Evolutionary conservation across 2,329 filamentous ascomycete species (phyloP).

Genomic region (Furcasterigmium sp.): DNA sequence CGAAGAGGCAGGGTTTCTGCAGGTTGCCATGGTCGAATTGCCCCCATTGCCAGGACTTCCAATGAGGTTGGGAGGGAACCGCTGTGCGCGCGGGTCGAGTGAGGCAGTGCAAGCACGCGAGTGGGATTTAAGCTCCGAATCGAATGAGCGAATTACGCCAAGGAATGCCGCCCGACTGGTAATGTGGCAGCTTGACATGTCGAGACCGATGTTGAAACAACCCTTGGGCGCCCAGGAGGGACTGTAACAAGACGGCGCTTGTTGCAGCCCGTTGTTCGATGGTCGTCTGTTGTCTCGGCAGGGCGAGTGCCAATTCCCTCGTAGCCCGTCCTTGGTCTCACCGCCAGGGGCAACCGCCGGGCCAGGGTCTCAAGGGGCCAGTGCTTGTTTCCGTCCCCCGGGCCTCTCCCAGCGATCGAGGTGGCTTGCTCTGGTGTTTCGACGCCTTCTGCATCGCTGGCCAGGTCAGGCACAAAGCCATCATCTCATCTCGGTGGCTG

Average conservation of each 20-base stretch:
- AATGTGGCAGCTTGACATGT: neutral
- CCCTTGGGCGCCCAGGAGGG: neutral
- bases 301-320: neutral
- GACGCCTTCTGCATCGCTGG: too few relatives aligned
- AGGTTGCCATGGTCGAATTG: neutral
- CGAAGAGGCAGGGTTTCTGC: neutral
- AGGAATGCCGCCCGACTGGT: neutral
- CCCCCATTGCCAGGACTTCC: neutral
- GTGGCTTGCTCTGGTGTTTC: too few relatives aligned
- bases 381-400: neutral
- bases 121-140: constrained; percentile 1
- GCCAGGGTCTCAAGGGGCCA: neutral
- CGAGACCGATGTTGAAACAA: neutral
- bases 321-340: neutral
- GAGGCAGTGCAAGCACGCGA: constrained; percentile 1
- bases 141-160: neutral
- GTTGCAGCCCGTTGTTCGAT: neutral
- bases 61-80: neutral
- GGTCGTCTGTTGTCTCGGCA: neutral
- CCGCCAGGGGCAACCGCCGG: neutral
- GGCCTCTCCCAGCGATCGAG: too few relatives aligned
- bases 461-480: too few relatives aligned
- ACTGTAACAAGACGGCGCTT: too few relatives aligned
- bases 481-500: too few relatives aligned
- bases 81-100: neutral